Percentiles rank a stretch among this genome's conserved stretches.
Conservation (phyloP, 805 yeast genomes). For the Candida tammaniensis region DNA sequence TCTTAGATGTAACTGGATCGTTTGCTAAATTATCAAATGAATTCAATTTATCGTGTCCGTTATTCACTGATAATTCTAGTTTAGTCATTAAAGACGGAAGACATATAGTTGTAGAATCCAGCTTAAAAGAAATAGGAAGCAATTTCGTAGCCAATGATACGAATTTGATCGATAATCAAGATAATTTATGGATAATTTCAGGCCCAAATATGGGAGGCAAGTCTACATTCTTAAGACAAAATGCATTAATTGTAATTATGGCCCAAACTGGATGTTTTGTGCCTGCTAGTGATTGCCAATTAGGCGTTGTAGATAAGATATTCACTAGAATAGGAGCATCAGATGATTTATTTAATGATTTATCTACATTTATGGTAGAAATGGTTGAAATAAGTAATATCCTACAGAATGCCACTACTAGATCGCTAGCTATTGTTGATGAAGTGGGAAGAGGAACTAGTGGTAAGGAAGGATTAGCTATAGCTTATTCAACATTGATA, state of each 20-base stretch:
- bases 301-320: slow-evolving; percentile 73
- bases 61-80: slow-evolving; percentile 43
- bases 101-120: slow-evolving; percentile 84
- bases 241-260: slow-evolving; percentile 65
- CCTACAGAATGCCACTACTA: slow-evolving; percentile 50
- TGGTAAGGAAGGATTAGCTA: slow-evolving; percentile 77
- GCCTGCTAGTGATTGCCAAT: slow-evolving; percentile 57
- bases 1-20: slow-evolving; percentile 68
- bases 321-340: slow-evolving; percentile 86
- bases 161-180: slow-evolving; percentile 11
- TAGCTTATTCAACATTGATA: slow-evolving; percentile 73
- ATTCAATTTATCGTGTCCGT: slow-evolving; percentile 64
- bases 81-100: slow-evolving; percentile 65
- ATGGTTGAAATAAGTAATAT: slow-evolving; percentile 66
- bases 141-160: slow-evolving; percentile 47
- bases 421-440: slow-evolving; percentile 65
- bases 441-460: slow-evolving; percentile 89
- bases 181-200: slow-evolving; percentile 54
- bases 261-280: slow-evolving; percentile 66
- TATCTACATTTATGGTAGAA: slow-evolving; percentile 87
- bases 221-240: slow-evolving; percentile 70
- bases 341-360: slow-evolving; percentile 71
- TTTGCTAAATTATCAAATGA: slow-evolving; percentile 74
- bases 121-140: slow-evolving; percentile 47
- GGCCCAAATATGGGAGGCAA: slow-evolving; percentile 94